A percentile compares a stretch with the other conserved stretches of the same genome.
Conservation (phyloP, 192 early-diverging fungal species). For the Lunasporangiospora selenospora region DNA sequence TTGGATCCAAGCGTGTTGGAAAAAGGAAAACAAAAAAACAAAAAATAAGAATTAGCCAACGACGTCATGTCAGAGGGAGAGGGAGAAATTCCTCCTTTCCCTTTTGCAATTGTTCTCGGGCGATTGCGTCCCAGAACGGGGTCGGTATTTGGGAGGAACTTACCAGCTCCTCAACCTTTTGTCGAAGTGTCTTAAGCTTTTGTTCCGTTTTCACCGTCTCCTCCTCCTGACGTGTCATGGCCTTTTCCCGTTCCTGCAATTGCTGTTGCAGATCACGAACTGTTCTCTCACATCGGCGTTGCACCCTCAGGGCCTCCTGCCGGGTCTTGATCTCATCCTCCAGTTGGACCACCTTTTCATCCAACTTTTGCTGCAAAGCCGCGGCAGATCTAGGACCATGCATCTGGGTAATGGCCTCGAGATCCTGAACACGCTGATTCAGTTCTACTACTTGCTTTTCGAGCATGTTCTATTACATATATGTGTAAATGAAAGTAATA, state of each 20-base stretch:
- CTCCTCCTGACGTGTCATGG: constrained; percentile 62
- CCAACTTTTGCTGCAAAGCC: constrained; percentile 60
- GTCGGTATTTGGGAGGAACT: background rate
- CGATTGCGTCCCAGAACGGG: too few species aligned
- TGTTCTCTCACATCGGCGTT: constrained; percentile 67
- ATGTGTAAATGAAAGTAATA: constrained; percentile 2
- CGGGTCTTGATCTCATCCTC: constrained; percentile 66
- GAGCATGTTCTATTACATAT: constrained; percentile 55
- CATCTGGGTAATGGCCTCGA: constrained; percentile 72
- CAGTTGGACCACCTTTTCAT: constrained; percentile 61
- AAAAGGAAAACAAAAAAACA: too few species aligned
- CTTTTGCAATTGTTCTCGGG: too few species aligned
- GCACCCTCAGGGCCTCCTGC: constrained; percentile 55
- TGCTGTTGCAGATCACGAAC: constrained; percentile 86
- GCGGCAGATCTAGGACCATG: constrained; percentile 54
- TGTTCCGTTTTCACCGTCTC: constrained; percentile 69
- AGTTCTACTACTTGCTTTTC: constrained; percentile 85
- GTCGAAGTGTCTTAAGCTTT: constrained; percentile 66
- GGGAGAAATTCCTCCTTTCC: too few species aligned
- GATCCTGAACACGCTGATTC: constrained; percentile 69
- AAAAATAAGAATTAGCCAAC: too few species aligned
- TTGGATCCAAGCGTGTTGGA: too few species aligned
- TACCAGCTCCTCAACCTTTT: constrained; percentile 66
- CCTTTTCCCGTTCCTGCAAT: constrained; percentile 76
- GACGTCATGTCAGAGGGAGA: too few species aligned